phyloP scores from a whole-genome alignment of 495 filamentous ascomycete genomes.

The Melanomma pulvis-pyrius region DNA sequence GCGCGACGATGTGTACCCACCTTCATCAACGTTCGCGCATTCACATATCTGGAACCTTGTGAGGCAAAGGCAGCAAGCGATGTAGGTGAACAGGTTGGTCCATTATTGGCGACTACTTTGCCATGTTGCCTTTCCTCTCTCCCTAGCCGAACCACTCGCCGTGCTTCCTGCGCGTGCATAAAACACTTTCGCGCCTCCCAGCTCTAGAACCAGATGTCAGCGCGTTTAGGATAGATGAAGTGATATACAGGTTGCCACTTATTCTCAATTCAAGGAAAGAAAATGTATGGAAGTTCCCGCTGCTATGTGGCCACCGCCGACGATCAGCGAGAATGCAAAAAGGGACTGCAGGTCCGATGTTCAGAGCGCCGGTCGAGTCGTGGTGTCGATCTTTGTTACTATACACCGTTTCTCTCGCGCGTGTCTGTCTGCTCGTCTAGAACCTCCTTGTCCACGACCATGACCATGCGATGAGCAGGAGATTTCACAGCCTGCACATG shows the following conservation, averaged over 20 bases:
- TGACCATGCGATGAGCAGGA: background rate
- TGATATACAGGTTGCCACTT: constrained; percentile 11
- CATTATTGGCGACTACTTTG: background rate
- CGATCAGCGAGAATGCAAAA: background rate
- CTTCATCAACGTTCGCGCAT: too few species aligned
- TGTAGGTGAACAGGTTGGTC: background rate
- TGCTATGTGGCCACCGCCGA: constrained; percentile 15
- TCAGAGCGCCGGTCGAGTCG: background rate
- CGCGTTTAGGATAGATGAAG: constrained; percentile 15
- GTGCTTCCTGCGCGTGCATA: background rate
- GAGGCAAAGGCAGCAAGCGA: background rate
- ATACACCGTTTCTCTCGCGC: background rate
- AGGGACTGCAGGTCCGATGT: background rate
- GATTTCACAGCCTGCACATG: background rate
- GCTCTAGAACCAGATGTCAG: constrained; percentile 1
- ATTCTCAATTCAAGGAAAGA: background rate
- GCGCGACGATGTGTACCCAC: background rate
- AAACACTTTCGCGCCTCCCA: background rate
- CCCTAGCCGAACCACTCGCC: background rate
- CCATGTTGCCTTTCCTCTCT: background rate
- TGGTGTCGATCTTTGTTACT: background rate
- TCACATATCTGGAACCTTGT: background rate
- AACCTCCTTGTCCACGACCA: too few species aligned
- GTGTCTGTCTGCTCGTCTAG: background rate
- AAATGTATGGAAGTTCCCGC: constrained; percentile 5